Percentiles rank a stretch among this genome's conserved stretches.
Conservation (phyloP, 192 early-diverging fungal species). For the Gryganskiella cystojenkinii region DNA sequence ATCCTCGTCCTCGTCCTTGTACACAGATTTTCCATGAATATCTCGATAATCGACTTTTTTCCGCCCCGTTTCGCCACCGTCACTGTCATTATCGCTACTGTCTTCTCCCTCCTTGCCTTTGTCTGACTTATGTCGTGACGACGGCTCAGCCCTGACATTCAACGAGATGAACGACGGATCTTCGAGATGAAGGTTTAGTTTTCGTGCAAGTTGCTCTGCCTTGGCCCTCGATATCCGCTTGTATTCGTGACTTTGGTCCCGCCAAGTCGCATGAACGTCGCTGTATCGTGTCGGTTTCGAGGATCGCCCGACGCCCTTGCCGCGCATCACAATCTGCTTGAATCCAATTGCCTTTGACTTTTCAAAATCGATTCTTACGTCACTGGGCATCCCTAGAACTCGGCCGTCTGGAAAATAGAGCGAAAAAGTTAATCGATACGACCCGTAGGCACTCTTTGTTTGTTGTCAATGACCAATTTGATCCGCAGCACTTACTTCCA, state of each 20-base stretch:
- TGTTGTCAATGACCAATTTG: not conserved
- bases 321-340: slow-evolving; percentile 27
- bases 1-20: slow-evolving; percentile 35
- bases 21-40: slow-evolving; percentile 56
- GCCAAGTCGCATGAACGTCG: slow-evolving; percentile 42
- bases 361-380: slow-evolving; percentile 32
- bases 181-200: slow-evolving; percentile 6
- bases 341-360: slow-evolving; percentile 21
- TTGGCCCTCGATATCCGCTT: slow-evolving; percentile 43
- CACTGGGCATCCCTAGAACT: slow-evolving; percentile 31
- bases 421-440: not conserved
- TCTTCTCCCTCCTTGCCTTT: not conserved
- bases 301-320: not conserved
- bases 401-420: slow-evolving; percentile 13
- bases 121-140: too few species aligned
- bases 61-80: not conserved
- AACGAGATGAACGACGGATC: slow-evolving; percentile 29
- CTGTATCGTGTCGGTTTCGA: slow-evolving; percentile 15
- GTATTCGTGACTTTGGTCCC: slow-evolving; percentile 33
- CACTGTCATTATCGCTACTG: slow-evolving; percentile 5
- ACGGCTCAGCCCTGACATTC: slow-evolving; percentile 7
- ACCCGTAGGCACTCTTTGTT: not conserved
- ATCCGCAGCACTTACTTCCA: slow-evolving; percentile 36
- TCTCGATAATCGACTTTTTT: slow-evolving; percentile 56
- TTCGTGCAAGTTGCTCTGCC: slow-evolving; percentile 30